These are phyloP conservation scores for Camellia granthamiana DNA, from an alignment of 148 eudicot species.

Conservation along the genomic window DNA sequence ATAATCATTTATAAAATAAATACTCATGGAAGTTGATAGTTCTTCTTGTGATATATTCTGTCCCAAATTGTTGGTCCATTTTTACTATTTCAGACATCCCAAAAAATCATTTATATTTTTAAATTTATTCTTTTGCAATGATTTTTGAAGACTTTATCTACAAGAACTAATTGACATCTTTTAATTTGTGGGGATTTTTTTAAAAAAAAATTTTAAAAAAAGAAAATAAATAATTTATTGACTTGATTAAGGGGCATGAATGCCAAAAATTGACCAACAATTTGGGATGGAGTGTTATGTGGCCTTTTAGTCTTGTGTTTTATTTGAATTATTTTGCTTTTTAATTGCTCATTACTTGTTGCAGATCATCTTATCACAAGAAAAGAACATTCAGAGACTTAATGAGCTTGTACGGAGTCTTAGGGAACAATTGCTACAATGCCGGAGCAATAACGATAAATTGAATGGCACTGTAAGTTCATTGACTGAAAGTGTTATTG, in stretches of 20 bases:
- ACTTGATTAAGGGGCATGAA: too few species aligned
- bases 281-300: background rate
- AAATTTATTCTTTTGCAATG: too few species aligned
- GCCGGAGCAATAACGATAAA: constrained; percentile 55
- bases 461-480: constrained; percentile 40
- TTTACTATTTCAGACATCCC: background rate
- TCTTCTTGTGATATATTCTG: too few species aligned
- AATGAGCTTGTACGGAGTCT: constrained; percentile 70
- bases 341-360: background rate
- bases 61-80: background rate
- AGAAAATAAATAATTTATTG: too few species aligned
- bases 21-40: background rate
- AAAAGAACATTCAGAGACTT: constrained; percentile 82
- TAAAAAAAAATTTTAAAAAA: too few species aligned
- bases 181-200: background rate
- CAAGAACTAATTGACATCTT: background rate
- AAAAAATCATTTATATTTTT: too few species aligned
- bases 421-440: constrained; percentile 58
- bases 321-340: background rate
- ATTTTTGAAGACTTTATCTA: too few species aligned
- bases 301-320: background rate
- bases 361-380: constrained; percentile 92
- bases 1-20: background rate
- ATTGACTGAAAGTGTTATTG: constrained; percentile 52
- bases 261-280: too few species aligned